These are phyloP conservation scores for Hibiscus mutabilis DNA, from an alignment of 345 rosid genomes.

Conservation along the genomic window DNA sequence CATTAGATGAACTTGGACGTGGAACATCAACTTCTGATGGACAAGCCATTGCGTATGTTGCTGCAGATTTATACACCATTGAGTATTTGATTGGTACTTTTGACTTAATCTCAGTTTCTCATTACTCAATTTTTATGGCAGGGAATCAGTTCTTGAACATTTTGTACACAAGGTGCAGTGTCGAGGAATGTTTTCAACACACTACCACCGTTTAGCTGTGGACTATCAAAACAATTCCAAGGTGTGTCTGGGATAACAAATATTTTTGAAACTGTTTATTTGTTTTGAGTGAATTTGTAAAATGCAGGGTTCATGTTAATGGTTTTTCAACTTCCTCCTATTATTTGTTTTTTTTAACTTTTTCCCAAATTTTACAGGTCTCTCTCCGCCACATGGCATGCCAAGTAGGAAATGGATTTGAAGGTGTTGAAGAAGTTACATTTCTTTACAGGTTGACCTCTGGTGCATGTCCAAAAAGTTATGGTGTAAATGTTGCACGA, in stretches of 20 bases:
- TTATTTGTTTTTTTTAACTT: neutral
- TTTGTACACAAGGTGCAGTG: constrained; percentile 70
- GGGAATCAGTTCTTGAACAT: constrained; percentile 90
- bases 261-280: neutral
- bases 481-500: constrained; percentile 94
- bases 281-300: neutral
- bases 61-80: neutral
- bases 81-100: neutral
- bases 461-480: constrained; percentile 96
- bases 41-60: constrained; percentile 93
- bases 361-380: constrained; percentile 41
- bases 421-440: constrained; percentile 75
- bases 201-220: constrained; percentile 82
- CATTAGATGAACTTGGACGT: constrained; percentile 94
- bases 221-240: constrained; percentile 21
- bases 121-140: constrained; percentile 18
- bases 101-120: neutral
- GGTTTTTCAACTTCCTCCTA: neutral
- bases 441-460: constrained; percentile 74
- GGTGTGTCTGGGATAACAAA: neutral
- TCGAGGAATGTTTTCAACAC: constrained; percentile 94
- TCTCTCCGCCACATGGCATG: constrained; percentile 91
- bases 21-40: constrained; percentile 98
- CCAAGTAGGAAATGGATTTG: constrained; percentile 62
- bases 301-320: neutral